phyloP scores from a whole-genome alignment of 768 basidiomycete species.

The Lyophyllum shimeji region DNA sequence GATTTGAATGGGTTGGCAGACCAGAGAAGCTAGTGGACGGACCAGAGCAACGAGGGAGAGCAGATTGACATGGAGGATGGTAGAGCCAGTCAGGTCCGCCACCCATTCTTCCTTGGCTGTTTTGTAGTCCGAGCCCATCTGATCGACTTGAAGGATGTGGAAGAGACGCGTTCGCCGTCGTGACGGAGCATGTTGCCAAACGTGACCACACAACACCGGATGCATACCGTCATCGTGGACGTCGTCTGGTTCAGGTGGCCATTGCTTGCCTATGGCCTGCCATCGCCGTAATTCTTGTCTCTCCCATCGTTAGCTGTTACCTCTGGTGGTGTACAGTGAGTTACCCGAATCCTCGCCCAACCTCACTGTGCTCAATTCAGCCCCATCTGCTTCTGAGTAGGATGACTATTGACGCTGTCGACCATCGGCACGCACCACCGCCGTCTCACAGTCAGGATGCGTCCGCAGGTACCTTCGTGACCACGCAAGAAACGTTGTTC shows the following conservation, averaged over 20 bases:
- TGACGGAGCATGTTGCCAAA: neutral
- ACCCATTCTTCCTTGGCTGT: conserved; percentile 81
- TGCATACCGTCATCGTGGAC: neutral
- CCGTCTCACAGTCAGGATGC: neutral
- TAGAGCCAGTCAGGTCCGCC: conserved; percentile 69
- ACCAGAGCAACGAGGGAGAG: conserved; percentile 49
- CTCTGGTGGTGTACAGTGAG: too few relatives aligned
- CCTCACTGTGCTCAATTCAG: neutral
- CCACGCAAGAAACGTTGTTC: neutral
- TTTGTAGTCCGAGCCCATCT: conserved; percentile 54
- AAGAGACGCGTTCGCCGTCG: neutral
- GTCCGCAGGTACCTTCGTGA: neutral
- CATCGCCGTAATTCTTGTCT: too few relatives aligned
- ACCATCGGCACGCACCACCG: neutral
- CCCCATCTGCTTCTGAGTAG: neutral
- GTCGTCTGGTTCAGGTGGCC: too few relatives aligned
- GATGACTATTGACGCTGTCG: neutral
- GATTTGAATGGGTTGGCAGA: neutral
- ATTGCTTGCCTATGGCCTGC: too few relatives aligned
- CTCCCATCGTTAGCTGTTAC: neutral
- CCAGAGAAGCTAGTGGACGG: conserved; percentile 10
- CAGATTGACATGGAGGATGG: conserved; percentile 64
- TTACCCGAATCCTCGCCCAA: neutral
- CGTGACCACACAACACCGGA: neutral
- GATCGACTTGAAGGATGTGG: neutral